phyloP scores from a whole-genome alignment of 768 basidiomycete genomes.

The Mycena haematopus region DNA sequence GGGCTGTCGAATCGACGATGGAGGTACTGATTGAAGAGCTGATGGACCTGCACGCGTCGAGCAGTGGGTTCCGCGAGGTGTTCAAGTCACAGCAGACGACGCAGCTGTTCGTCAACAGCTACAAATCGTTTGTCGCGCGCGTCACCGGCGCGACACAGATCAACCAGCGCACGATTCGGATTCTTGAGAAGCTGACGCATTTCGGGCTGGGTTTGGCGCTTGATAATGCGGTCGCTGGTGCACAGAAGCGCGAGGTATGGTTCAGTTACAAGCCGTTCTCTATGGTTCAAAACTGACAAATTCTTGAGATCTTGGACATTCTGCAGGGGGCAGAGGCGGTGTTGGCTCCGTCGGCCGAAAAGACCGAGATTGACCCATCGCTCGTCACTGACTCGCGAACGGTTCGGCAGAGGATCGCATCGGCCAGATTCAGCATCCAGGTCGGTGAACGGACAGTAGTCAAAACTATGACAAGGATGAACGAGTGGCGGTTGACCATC shows the following conservation, averaged over 20 bases:
- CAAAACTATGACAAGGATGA: slow-evolving; percentile 66
- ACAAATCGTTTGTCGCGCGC: slow-evolving; percentile 58
- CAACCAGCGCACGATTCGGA: slow-evolving; percentile 53
- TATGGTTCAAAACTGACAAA: not conserved
- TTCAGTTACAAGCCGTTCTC: not conserved
- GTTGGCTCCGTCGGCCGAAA: slow-evolving; percentile 55
- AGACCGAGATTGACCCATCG: slow-evolving; percentile 58
- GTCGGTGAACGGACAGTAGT: slow-evolving; percentile 67
- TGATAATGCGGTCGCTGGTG: slow-evolving; percentile 62
- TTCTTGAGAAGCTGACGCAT: slow-evolving; percentile 75
- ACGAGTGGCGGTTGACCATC: slow-evolving; percentile 78
- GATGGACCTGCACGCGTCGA: slow-evolving; percentile 70
- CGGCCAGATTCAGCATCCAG: slow-evolving; percentile 66
- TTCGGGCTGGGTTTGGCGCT: slow-evolving; percentile 71
- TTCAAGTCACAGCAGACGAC: slow-evolving; percentile 78
- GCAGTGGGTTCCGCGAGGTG: slow-evolving; percentile 68
- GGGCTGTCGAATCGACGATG: slow-evolving; percentile 46
- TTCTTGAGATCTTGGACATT: slow-evolving; percentile 61
- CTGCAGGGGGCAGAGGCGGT: slow-evolving; percentile 59
- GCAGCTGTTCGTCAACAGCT: slow-evolving; percentile 69
- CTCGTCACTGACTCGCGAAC: slow-evolving; percentile 60
- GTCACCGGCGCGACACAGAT: slow-evolving; percentile 45
- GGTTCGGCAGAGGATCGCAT: slow-evolving; percentile 58
- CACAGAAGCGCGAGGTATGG: slow-evolving; percentile 78
- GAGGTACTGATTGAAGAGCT: slow-evolving; percentile 73